phyloP scores from a whole-genome alignment of 2,329 filamentous ascomycete species.

The Sclerotinia minor region DNA sequence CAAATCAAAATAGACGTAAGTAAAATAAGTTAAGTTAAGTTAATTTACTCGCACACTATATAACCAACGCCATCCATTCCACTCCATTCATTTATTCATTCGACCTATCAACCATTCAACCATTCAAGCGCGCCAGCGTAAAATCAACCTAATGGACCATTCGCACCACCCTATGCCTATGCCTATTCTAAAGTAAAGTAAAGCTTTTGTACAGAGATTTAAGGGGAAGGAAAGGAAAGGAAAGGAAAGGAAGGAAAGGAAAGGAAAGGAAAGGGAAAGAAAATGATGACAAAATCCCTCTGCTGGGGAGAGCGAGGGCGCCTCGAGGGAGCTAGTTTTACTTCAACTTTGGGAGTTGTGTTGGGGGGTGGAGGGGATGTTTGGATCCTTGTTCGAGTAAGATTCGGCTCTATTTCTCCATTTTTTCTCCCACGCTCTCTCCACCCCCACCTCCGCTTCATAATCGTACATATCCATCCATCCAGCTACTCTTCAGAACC shows the following conservation, averaged over 20 bases:
- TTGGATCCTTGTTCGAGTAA: no score
- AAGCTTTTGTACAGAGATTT: background rate
- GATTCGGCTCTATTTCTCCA: no score
- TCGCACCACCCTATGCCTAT: no score
- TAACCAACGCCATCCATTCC: background rate
- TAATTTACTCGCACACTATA: background rate
- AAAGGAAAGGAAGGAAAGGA: background rate
- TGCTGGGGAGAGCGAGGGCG: background rate
- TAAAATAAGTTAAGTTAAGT: no score
- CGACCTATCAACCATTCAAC: no score
- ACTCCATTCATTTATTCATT: no score
- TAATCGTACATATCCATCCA: slow-evolving; percentile 16
- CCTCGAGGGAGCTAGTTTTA: no score
- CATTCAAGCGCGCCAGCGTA: background rate
- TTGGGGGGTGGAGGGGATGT: no score
- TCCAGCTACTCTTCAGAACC: background rate
- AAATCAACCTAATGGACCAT: background rate
- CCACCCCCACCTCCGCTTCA: background rate
- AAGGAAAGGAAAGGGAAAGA: background rate
- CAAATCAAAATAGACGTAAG: no score
- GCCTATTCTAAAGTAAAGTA: background rate
- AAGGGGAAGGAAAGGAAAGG: background rate
- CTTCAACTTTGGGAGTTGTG: no score
- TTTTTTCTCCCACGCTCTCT: background rate
- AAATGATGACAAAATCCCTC: background rate